Conservation (phyloP, 495 filamentous ascomycete species). For the Podospora comata region DNA sequence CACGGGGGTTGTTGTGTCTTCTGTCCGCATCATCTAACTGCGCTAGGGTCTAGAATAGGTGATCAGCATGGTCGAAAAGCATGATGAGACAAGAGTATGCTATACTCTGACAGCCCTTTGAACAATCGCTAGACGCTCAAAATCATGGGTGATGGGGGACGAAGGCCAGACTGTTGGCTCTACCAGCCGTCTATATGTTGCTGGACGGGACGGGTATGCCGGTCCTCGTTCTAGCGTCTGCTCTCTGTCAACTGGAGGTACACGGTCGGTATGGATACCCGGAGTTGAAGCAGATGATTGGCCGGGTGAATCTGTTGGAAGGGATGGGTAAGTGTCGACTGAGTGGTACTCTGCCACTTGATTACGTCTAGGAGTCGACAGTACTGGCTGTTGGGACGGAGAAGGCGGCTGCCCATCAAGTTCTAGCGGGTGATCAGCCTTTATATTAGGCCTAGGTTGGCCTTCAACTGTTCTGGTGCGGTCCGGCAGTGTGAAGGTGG, state of each 20-base stretch:
- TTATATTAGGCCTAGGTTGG: neutral
- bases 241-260: neutral
- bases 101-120: neutral
- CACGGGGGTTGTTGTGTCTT: neutral
- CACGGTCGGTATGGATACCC: neutral
- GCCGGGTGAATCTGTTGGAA: neutral
- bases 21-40: neutral
- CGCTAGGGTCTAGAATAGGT: neutral
- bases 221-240: neutral
- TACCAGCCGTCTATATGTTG: neutral
- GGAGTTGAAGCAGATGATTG: neutral
- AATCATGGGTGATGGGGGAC: too few relatives aligned
- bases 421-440: neutral
- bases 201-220: neutral
- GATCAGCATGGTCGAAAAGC: neutral
- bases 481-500: constrained; percentile 3
- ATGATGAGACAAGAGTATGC: neutral
- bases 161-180: neutral
- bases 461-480: constrained; percentile 1
- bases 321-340: neutral
- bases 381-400: neutral
- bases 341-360: neutral
- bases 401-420: neutral
- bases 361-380: too few relatives aligned
- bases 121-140: too few relatives aligned